phyloP scores from a whole-genome alignment of 2,329 filamentous ascomycete genomes.

The Calonectria henricotiae region DNA sequence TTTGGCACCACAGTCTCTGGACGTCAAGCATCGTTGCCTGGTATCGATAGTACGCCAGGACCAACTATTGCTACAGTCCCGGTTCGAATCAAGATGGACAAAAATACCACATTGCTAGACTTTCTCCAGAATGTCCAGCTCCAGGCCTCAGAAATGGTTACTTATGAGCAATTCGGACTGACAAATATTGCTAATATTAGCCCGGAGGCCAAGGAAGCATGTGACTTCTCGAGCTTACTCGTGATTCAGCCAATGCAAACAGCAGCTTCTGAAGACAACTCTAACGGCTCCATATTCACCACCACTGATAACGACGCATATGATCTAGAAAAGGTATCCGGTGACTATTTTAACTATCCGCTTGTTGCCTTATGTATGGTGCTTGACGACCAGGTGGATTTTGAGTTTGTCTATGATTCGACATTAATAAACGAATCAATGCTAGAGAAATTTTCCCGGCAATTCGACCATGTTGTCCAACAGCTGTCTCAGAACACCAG shows the following conservation, averaged over 20 bases:
- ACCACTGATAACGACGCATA: neutral
- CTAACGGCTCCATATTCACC: neutral
- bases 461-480: neutral
- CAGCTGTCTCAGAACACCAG: neutral
- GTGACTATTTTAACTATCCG: conserved; percentile 11
- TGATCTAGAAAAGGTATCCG: conserved; percentile 50
- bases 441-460: neutral
- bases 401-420: neutral
- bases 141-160: conserved; percentile 25
- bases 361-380: conserved; percentile 19
- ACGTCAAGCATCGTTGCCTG: conserved; percentile 49
- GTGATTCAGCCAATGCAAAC: conserved; percentile 27
- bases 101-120: neutral
- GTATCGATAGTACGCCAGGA: conserved; percentile 43
- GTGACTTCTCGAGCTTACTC: conserved; percentile 21
- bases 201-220: conserved; percentile 5
- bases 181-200: conserved; percentile 19
- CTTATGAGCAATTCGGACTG: conserved; percentile 28
- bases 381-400: neutral
- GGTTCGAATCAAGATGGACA: conserved; percentile 7
- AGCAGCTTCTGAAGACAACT: neutral
- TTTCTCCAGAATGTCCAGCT: conserved; percentile 17
- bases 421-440: neutral
- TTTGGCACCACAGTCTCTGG: conserved; percentile 65
- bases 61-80: conserved; percentile 27